A percentile compares a stretch with the other conserved stretches of the same genome.
Evolutionary conservation across 208 protist genomes (phyloP).

Genomic region (Leishmania guyanensis): DNA sequence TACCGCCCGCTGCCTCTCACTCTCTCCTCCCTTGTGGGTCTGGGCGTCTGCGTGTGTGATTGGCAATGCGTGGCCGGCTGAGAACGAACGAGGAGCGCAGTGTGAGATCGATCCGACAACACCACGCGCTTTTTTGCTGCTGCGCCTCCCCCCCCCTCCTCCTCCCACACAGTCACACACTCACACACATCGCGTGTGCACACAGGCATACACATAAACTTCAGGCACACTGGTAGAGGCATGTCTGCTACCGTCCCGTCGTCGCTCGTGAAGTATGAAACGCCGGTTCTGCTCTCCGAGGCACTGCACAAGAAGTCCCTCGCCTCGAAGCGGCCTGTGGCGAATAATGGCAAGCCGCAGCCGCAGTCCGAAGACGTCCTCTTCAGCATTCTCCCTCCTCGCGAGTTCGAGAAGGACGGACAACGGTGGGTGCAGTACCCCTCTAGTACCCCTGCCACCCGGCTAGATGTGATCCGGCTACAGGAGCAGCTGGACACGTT

Average conservation of each 20-base stretch:
- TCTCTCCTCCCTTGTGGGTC: neutral
- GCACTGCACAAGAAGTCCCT: slow-evolving; percentile 63
- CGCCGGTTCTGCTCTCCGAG: slow-evolving; percentile 83
- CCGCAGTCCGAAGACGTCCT: slow-evolving; percentile 91
- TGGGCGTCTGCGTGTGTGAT: neutral
- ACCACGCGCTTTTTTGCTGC: neutral
- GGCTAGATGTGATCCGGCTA: slow-evolving; percentile 89
- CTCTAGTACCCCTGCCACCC: slow-evolving; percentile 87
- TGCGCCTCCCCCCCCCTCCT: neutral
- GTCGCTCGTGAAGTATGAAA: slow-evolving; percentile 91
- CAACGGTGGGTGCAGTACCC: slow-evolving; percentile 90
- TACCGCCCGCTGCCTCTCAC: neutral
- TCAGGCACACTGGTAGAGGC: neutral
- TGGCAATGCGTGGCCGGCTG: neutral
- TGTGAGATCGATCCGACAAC: neutral
- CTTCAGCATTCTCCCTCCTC: slow-evolving; percentile 89
- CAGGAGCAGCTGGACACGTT: slow-evolving; percentile 95
- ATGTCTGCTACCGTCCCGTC: slow-evolving; percentile 35
- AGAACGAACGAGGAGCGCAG: neutral
- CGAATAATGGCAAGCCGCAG: slow-evolving; percentile 19
- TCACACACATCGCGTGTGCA: neutral
- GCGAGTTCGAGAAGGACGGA: slow-evolving; percentile 87
- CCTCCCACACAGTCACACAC: neutral
- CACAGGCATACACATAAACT: neutral
- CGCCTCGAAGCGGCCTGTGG: slow-evolving; percentile 44